Base-by-base conservation (phyloP, 257 asterid species). In the Paraleonurus japonicus region DNA sequence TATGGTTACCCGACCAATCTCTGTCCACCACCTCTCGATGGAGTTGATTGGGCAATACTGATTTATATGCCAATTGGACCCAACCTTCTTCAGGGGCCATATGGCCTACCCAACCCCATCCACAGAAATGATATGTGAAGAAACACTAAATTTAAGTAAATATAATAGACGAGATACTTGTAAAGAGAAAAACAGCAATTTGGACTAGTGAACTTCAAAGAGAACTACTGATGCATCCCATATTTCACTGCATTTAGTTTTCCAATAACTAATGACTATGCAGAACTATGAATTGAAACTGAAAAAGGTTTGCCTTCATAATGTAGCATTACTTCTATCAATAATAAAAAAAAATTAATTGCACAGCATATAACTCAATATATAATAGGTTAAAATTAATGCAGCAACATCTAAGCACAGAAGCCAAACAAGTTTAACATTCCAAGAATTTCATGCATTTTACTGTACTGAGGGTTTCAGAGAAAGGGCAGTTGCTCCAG, bases 101-200 rank as follows among this genome's bases (percentile, higher is more conserved):
- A 57, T 57, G 67, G 55, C 65, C 66, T 57, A 70, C 74, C 74
- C 41, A 4, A 20, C 22, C 74, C 57, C 55, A 33, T 9, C 65
- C 27, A 43, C 33, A 45, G 7, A 19, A 26, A 43, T n/a, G 12
- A 57, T 2, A 23, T 15, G 54, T 4, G 10, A 17, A 67, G 51
- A 61, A 68, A 68, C 53, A 13, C 53, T 13, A 22, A 53, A 17
- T 50, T 30, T 32, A 32, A 43, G 23, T 19, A 51, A 51, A 13
- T 22, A 23, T 17, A 51, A 7, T 0, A 6, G 26, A 51, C 2
- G 53, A 17, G 27, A 51, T 7, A 9, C 59, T 19, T 17, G 13
- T 8, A 20, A 19, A 51, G 27, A 51, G 59, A 2, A 6, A 19
- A 53, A 8, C 2, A 9, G 23, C 10, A 5, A 50, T 5, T 50